phyloP scores from a whole-genome alignment of 257 asterid species.

The Catharanthus roseus region DNA sequence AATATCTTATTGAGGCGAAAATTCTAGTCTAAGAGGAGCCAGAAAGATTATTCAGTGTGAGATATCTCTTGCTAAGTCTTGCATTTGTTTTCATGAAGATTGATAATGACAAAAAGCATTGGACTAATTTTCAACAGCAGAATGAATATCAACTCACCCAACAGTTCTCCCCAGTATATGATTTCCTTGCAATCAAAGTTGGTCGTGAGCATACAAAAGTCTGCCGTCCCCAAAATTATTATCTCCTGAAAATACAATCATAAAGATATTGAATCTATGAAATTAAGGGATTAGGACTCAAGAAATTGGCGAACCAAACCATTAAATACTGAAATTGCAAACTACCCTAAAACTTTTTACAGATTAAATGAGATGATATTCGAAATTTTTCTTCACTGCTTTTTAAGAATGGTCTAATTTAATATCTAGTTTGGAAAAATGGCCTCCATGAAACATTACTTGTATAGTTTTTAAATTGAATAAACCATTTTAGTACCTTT shows the following conservation, averaged over 20 bases:
- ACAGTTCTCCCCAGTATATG: slow-evolving; percentile 99
- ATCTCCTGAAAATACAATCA: slow-evolving; percentile 58
- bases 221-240: slow-evolving; percentile 93
- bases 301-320: neutral
- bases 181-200: slow-evolving; percentile 85
- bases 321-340: neutral
- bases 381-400: neutral
- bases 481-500: slow-evolving; percentile 48
- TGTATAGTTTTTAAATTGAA: too few relatives aligned
- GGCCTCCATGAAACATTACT: neutral
- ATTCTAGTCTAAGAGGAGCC: neutral
- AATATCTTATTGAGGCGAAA: neutral
- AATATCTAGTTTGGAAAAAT: neutral
- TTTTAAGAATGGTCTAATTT: too few relatives aligned
- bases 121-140: too few relatives aligned
- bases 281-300: neutral
- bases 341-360: neutral
- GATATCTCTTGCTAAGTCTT: neutral
- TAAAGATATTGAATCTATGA: slow-evolving; percentile 5
- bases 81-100: neutral
- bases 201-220: slow-evolving; percentile 93
- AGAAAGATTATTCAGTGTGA: neutral
- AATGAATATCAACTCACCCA: slow-evolving; percentile 56
- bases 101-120: neutral
- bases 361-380: neutral